Conservation (phyloP, 768 basidiomycete genomes). For the Fistulinella prunicolor region DNA sequence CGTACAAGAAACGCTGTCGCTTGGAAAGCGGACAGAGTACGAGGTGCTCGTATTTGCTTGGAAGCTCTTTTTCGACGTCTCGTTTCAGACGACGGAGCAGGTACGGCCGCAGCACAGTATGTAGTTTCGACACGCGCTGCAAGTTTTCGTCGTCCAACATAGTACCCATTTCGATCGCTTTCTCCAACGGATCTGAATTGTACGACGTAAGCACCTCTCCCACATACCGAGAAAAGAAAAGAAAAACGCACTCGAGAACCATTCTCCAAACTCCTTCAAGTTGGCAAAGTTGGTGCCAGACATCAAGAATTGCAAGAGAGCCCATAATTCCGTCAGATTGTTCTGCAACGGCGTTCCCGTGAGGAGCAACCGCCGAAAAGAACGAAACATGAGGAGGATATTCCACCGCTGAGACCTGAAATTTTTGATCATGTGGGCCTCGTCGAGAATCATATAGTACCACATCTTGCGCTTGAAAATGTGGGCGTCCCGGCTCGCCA, state of each 20-base stretch:
- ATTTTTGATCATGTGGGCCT: conserved; percentile 98
- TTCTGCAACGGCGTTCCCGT: conserved; percentile 98
- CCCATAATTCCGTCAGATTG: conserved; percentile 95
- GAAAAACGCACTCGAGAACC: conserved; percentile 86
- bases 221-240: not conserved
- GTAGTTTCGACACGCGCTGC: conserved; percentile 84
- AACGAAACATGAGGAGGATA: conserved; percentile 83
- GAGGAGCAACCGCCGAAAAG: conserved; percentile 80
- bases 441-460: conserved; percentile 96
- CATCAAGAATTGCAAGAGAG: conserved; percentile 91
- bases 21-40: conserved; percentile 87
- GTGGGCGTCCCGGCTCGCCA: conserved; percentile 87
- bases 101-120: conserved; percentile 93
- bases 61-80: conserved; percentile 95
- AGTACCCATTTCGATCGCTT: conserved; percentile 84
- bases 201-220: not conserved
- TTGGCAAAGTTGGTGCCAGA: conserved; percentile 87
- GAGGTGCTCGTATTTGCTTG: conserved; percentile 90
- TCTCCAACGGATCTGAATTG: conserved; percentile 85
- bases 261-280: conserved; percentile 89
- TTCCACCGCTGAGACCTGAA: conserved; percentile 95
- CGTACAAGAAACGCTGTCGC: conserved; percentile 91
- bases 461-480: conserved; percentile 91
- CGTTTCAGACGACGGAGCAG: conserved; percentile 93
- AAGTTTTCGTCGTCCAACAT: conserved; percentile 76